Conservation (phyloP, 2,329 filamentous ascomycete genomes). For the Penicillium olsonii region DNA sequence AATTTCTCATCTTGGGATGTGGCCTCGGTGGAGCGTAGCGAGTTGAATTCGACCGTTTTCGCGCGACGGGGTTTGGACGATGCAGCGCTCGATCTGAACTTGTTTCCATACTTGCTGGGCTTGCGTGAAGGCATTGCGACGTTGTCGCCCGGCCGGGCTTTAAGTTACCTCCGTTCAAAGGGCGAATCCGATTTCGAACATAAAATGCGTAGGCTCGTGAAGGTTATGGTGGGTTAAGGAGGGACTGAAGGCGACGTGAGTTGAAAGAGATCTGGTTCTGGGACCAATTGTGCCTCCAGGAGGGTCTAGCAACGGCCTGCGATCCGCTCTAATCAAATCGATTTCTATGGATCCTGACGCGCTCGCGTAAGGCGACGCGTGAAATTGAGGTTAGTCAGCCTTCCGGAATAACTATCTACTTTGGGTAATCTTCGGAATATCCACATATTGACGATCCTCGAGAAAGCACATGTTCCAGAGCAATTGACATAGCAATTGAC, state of each 20-base stretch:
- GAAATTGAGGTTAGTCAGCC: constrained; percentile 28
- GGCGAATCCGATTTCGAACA: constrained; percentile 22
- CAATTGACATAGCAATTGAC: constrained; percentile 7
- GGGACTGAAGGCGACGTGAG: background rate
- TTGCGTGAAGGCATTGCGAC: constrained; percentile 51
- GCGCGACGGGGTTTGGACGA: constrained; percentile 56
- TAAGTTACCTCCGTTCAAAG: constrained; percentile 21
- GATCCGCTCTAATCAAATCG: constrained; percentile 18
- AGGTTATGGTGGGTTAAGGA: too few relatives aligned
- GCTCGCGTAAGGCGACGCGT: constrained; percentile 36
- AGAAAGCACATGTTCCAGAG: constrained; percentile 2
- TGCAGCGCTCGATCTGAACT: constrained; percentile 47
- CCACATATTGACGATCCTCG: constrained; percentile 12
- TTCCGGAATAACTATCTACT: constrained; percentile 27
- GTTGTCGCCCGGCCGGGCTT: constrained; percentile 26
- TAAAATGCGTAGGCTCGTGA: constrained; percentile 18
- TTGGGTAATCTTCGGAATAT: constrained; percentile 7
- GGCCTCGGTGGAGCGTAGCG: constrained; percentile 72
- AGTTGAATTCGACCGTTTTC: constrained; percentile 78
- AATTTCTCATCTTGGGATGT: constrained; percentile 92
- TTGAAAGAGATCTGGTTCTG: constrained; percentile 5
- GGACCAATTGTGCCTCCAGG: constrained; percentile 12
- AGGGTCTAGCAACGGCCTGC: constrained; percentile 18
- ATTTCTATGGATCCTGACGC: constrained; percentile 30
- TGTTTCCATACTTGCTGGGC: constrained; percentile 67